Percentiles rank a stretch among this genome's conserved stretches.
Conservation (phyloP, 208 protist genomes). For the Acanthamoeba royreba region DNA sequence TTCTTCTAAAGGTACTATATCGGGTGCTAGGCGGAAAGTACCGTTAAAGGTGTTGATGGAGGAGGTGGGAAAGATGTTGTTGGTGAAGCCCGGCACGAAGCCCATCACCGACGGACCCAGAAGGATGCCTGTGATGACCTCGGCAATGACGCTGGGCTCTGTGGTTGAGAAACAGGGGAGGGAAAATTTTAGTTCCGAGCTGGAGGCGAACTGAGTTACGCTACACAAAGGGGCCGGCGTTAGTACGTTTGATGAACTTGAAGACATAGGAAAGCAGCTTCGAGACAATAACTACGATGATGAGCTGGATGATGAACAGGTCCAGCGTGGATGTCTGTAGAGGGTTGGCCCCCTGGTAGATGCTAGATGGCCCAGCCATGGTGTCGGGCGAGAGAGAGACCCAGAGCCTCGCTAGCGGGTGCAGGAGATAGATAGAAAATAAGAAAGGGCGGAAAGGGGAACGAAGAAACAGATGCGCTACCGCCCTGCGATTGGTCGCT, state of each 20-base stretch:
- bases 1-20: too few relatives aligned
- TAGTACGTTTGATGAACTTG: conserved; percentile 28
- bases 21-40: background rate
- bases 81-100: background rate
- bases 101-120: conserved; percentile 59
- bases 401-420: too few relatives aligned
- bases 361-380: background rate
- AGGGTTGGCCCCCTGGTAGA: background rate
- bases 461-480: too few relatives aligned
- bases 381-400: too few relatives aligned
- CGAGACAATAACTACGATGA: background rate
- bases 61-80: background rate
- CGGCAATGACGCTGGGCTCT: conserved; percentile 62
- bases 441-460: too few relatives aligned
- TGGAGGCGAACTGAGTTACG: background rate
- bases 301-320: conserved; percentile 44
- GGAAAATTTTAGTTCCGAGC: background rate
- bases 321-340: background rate
- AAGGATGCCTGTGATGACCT: conserved; percentile 66
- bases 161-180: background rate
- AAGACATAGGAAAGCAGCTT: conserved; percentile 4
- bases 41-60: conserved; percentile 20
- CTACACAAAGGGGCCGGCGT: background rate
- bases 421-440: too few relatives aligned
- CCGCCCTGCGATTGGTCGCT: too few relatives aligned